Conservation (phyloP, 2,329 filamentous ascomycete genomes). For the Pseudogymnoascus sp. region DNA sequence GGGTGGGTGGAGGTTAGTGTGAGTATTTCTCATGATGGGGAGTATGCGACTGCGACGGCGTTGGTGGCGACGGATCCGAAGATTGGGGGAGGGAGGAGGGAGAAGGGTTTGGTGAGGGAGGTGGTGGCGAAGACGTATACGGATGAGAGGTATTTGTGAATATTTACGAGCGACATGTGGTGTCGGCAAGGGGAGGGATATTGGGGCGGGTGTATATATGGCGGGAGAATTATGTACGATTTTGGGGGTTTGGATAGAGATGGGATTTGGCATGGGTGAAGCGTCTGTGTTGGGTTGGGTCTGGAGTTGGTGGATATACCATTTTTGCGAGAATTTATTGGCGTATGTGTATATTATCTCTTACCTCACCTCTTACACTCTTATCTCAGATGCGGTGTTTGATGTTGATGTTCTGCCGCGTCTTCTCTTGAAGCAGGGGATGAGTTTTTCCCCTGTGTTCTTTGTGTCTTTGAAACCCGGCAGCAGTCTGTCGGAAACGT, state of each 20-base stretch:
- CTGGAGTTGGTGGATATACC: not conserved
- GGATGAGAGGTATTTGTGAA: not conserved
- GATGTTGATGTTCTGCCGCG: not conserved
- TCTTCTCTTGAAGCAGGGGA: not conserved
- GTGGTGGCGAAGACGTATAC: not conserved
- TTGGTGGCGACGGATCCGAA: not conserved
- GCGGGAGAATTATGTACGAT: not conserved
- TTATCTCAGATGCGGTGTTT: not conserved
- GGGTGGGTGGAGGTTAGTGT: not conserved
- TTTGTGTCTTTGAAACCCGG: not conserved
- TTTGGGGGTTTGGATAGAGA: not conserved
- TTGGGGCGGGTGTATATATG: not conserved
- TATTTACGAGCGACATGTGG: not conserved
- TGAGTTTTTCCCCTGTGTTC: not conserved
- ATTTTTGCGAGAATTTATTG: not conserved
- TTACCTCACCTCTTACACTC: not conserved
- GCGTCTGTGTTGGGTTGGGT: not conserved
- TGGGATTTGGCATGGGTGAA: not conserved
- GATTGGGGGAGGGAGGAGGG: not conserved
- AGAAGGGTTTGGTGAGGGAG: not conserved
- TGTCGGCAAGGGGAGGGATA: not conserved
- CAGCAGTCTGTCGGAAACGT: not conserved
- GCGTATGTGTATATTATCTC: conserved; percentile 7
- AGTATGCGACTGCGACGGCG: not conserved
- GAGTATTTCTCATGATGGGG: conserved; percentile 3